These are phyloP conservation scores for Ustilago bromivora DNA, from an alignment of 1,284 basidiomycete species.

Conservation along the genomic window DNA sequence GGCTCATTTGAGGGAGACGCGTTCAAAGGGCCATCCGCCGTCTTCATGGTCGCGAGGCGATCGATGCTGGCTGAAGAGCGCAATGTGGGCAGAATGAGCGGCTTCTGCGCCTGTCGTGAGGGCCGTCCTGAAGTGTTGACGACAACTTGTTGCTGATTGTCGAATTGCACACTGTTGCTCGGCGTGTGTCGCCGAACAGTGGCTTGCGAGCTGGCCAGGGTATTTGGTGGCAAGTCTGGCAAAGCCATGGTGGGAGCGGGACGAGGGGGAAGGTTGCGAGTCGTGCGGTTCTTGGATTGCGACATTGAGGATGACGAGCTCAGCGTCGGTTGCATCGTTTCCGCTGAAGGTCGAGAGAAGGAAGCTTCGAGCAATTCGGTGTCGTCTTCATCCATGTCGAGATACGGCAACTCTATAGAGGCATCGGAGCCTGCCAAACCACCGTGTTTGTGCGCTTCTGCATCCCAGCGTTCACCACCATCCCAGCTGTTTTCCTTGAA, in stretches of 20 bases:
- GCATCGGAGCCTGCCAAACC: not conserved
- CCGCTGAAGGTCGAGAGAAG: not conserved
- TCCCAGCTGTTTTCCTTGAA: conserved; percentile 40
- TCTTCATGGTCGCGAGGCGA: conserved; percentile 17
- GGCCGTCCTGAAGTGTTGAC: not conserved
- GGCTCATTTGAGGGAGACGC: conserved; percentile 4
- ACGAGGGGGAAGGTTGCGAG: conserved; percentile 35
- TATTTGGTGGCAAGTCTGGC: conserved; percentile 18
- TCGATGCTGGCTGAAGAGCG: conserved; percentile 28
- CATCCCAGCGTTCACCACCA: conserved; percentile 32
- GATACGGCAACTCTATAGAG: conserved; percentile 24
- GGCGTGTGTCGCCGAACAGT: conserved; percentile 9
- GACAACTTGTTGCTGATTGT: not conserved
- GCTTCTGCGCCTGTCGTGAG: conserved; percentile 20
- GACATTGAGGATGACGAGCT: conserved; percentile 4
- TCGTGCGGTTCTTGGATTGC: conserved; percentile 3
- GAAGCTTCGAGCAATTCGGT: conserved; percentile 2
- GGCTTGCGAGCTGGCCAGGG: not conserved
- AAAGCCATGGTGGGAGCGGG: conserved; percentile 34
- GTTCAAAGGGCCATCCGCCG: not conserved
- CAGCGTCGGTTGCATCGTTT: not conserved
- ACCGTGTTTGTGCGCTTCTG: conserved; percentile 9
- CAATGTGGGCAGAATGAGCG: conserved; percentile 35
- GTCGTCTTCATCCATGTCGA: conserved; percentile 31
- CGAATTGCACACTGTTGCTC: conserved; percentile 2